These are phyloP conservation scores for Phytophthora pini DNA, from an alignment of 352 stramenopile species.

Conservation along the genomic window DNA sequence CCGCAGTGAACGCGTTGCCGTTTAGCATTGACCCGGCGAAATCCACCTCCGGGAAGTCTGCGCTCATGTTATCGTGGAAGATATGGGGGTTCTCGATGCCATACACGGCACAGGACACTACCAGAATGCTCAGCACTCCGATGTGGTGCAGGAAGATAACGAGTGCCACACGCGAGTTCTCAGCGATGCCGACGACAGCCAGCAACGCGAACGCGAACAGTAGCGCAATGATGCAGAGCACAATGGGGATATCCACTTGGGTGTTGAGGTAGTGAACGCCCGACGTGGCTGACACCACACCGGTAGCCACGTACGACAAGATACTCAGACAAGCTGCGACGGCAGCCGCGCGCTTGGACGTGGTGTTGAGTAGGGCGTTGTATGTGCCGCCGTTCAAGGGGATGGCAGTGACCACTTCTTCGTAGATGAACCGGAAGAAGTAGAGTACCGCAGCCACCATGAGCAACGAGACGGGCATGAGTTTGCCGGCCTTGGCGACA, in stretches of 20 bases:
- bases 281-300: constrained; percentile 61
- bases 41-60: constrained; percentile 58
- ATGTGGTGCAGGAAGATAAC: constrained; percentile 84
- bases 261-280: constrained; percentile 79
- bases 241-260: constrained; percentile 55
- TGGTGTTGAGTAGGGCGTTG: constrained; percentile 90
- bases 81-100: constrained; percentile 56
- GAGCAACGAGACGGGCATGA: constrained; percentile 78
- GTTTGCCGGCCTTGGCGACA: constrained; percentile 60
- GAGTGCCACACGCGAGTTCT: constrained; percentile 78
- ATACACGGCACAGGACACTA: constrained; percentile 53
- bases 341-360: constrained; percentile 79
- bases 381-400: constrained; percentile 90
- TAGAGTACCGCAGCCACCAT: constrained; percentile 69
- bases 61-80: constrained; percentile 68
- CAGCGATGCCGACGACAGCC: constrained; percentile 74
- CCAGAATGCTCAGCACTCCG: constrained; percentile 59
- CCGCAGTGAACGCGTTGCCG: constrained; percentile 43
- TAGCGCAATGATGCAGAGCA: constrained; percentile 46
- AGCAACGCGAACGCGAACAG: constrained; percentile 84
- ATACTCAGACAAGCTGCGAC: constrained; percentile 82
- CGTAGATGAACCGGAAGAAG: constrained; percentile 83
- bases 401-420: constrained; percentile 86
- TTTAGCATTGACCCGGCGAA: constrained; percentile 49
- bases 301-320: constrained; percentile 91